Evolutionary conservation across 352 stramenopile species (phyloP).

Genomic region (Halophytophthora batemanensis): DNA sequence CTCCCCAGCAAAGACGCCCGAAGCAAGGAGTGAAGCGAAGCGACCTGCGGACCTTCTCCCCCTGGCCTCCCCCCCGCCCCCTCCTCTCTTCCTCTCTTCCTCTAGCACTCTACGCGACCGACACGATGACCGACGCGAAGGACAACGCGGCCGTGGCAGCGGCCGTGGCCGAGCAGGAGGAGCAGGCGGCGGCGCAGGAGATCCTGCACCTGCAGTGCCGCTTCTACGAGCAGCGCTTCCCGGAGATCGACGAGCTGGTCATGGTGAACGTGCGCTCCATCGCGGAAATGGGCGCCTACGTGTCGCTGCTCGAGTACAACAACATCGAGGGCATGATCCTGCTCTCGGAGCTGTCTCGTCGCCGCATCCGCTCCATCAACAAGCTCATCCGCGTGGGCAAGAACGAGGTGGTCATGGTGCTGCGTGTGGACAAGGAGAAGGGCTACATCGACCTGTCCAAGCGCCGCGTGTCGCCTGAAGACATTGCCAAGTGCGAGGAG

Average conservation of each 20-base stretch:
- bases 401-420: slow-evolving; percentile 99
- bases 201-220: slow-evolving; percentile 83
- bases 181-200: slow-evolving; percentile 62
- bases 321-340: slow-evolving; percentile 99
- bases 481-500: slow-evolving; percentile 99
- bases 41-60: too few relatives aligned
- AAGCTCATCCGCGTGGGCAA: slow-evolving; percentile 99
- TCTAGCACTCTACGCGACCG: too few relatives aligned
- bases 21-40: too few relatives aligned
- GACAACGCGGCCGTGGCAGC: slow-evolving; percentile 15
- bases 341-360: slow-evolving; percentile 97
- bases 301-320: slow-evolving; percentile 99
- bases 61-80: too few relatives aligned
- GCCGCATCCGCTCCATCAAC: slow-evolving; percentile 99
- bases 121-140: slow-evolving; percentile 24
- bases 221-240: slow-evolving; percentile 93
- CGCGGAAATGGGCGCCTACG: slow-evolving; percentile 99
- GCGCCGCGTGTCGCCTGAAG: slow-evolving; percentile 97
- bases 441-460: slow-evolving; percentile 99
- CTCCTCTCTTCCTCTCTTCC: too few relatives aligned
- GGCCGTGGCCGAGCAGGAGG: too few relatives aligned
- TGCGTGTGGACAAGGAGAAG: slow-evolving; percentile 99
- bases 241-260: slow-evolving; percentile 98
- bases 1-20: too few relatives aligned
- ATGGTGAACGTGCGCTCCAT: slow-evolving; percentile 96